phyloP scores from a whole-genome alignment of 140 eudicot genomes.

The Anethum foeniculum region DNA sequence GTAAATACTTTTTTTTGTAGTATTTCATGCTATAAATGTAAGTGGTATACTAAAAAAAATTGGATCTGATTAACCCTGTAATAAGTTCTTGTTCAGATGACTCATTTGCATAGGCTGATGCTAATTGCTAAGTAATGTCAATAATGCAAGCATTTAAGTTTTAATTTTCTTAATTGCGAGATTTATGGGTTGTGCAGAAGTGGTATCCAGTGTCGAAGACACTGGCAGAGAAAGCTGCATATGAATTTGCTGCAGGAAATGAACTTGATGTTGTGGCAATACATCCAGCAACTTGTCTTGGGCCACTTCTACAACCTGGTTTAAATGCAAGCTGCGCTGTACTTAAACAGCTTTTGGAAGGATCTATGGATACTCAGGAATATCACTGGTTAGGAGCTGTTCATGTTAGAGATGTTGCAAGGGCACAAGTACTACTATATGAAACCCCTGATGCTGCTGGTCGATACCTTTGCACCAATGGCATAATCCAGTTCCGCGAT shows the following conservation, averaged over 20 bases:
- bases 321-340: slow-evolving; percentile 69
- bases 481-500: slow-evolving; percentile 59
- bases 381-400: slow-evolving; percentile 68
- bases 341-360: slow-evolving; percentile 49
- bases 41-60: too few relatives aligned
- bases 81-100: neutral
- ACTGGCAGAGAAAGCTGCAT: slow-evolving; percentile 56
- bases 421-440: slow-evolving; percentile 51
- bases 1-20: neutral
- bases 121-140: neutral
- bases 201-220: slow-evolving; percentile 68
- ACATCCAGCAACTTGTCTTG: slow-evolving; percentile 51
- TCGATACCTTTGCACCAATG: slow-evolving; percentile 69
- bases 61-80: neutral
- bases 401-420: slow-evolving; percentile 78
- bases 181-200: slow-evolving; percentile 26
- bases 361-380: slow-evolving; percentile 63
- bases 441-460: slow-evolving; percentile 63
- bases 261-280: slow-evolving; percentile 45
- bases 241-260: slow-evolving; percentile 44
- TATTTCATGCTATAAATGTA: too few relatives aligned
- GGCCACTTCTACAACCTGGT: slow-evolving; percentile 47
- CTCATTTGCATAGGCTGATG: neutral
- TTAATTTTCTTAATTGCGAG: neutral
- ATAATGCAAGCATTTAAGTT: neutral